Conservation (phyloP, 2,329 filamentous ascomycete species). For the Phaeosphaeriaceae sp. region DNA sequence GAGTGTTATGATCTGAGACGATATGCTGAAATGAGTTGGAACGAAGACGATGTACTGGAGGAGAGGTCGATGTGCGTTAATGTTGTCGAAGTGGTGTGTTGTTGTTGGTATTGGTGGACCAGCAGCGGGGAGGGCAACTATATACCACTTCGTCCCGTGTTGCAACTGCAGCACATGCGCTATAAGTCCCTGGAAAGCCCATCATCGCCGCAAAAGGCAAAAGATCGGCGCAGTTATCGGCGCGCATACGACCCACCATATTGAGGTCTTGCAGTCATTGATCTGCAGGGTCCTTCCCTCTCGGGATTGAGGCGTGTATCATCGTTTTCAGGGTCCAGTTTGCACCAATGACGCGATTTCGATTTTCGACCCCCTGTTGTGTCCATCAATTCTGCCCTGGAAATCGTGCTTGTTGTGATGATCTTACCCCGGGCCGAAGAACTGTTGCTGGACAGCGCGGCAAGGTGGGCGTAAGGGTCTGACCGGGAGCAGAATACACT, state of each 20-base stretch:
- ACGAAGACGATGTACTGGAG: not conserved
- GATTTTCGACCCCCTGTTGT: slow-evolving; percentile 20
- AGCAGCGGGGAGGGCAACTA: slow-evolving; percentile 27
- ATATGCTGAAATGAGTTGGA: not conserved
- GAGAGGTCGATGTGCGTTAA: too few relatives aligned
- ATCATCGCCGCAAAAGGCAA: slow-evolving; percentile 27
- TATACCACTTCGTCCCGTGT: slow-evolving; percentile 27
- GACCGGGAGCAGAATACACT: slow-evolving; percentile 15
- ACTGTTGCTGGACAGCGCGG: slow-evolving; percentile 17
- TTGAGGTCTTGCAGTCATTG: slow-evolving; percentile 28
- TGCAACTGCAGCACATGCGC: slow-evolving; percentile 11
- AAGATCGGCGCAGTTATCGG: slow-evolving; percentile 31
- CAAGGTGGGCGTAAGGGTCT: slow-evolving; percentile 20
- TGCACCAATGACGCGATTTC: slow-evolving; percentile 15
- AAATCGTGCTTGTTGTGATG: slow-evolving; percentile 14
- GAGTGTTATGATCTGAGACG: not conserved
- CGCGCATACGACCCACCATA: slow-evolving; percentile 24
- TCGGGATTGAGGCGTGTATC: not conserved
- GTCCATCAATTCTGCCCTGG: slow-evolving; percentile 2
- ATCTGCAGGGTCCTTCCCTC: slow-evolving; percentile 44
- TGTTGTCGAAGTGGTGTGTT: not conserved
- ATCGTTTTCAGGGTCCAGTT: not conserved
- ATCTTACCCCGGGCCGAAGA: slow-evolving; percentile 19
- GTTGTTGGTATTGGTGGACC: not conserved
- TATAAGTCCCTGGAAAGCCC: slow-evolving; percentile 5